These are phyloP conservation scores for Zelopaecilomyces penicillatus DNA, from an alignment of 2,329 filamentous ascomycete species.

Conservation along the genomic window DNA sequence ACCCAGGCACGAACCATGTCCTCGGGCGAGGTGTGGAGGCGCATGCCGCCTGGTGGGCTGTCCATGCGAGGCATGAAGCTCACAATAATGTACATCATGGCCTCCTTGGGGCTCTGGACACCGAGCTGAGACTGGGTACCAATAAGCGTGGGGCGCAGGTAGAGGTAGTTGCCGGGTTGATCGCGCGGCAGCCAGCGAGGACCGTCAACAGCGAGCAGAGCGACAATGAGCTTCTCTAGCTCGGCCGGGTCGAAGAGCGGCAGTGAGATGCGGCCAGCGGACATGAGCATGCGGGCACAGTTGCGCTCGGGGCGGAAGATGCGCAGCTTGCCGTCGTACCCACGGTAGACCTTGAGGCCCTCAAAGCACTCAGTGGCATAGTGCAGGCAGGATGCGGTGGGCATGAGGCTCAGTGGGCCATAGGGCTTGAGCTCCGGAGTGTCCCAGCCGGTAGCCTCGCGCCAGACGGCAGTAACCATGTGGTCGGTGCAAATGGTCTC, in stretches of 20 bases:
- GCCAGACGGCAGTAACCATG: constrained; percentile 74
- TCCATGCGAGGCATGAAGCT: constrained; percentile 53
- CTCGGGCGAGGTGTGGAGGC: constrained; percentile 67
- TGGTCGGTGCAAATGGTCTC: constrained; percentile 69
- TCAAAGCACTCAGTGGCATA: constrained; percentile 92
- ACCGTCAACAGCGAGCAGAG: constrained; percentile 65
- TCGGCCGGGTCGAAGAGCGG: constrained; percentile 64
- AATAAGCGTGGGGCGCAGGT: constrained; percentile 82
- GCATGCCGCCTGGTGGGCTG: constrained; percentile 49
- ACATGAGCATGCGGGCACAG: constrained; percentile 54
- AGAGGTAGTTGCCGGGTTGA: constrained; percentile 63
- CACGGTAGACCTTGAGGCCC: constrained; percentile 73
- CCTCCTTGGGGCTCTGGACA: constrained; percentile 70
- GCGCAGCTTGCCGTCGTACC: constrained; percentile 64
- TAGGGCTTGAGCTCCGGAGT: constrained; percentile 68
- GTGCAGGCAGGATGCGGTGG: constrained; percentile 73
- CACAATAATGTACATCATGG: constrained; percentile 79
- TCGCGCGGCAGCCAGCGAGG: constrained; percentile 70
- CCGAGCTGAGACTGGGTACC: constrained; percentile 73
- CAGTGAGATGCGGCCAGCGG: constrained; percentile 59
- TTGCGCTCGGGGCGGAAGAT: constrained; percentile 73
- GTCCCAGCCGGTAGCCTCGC: constrained; percentile 56
- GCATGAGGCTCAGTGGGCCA: constrained; percentile 68
- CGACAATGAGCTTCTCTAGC: constrained; percentile 64
- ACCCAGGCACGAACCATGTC: constrained; percentile 89